Evolutionary conservation across 495 filamentous ascomycete species (phyloP).

Genomic region (Lasiosphaeria hispida): DNA sequence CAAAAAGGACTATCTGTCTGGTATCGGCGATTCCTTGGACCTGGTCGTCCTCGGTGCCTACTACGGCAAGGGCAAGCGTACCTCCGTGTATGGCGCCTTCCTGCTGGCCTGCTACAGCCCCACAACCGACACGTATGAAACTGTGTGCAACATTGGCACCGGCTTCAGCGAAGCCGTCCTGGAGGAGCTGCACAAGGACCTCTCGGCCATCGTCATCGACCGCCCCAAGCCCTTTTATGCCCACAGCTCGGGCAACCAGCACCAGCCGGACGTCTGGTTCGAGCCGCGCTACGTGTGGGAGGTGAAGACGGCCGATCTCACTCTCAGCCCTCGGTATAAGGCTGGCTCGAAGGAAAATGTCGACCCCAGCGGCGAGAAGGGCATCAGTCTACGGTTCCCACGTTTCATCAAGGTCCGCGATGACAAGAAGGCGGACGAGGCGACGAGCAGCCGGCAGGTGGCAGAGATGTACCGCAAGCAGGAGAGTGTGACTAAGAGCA

Average conservation of each 20-base stretch:
- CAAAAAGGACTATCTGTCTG: slow-evolving; percentile 95
- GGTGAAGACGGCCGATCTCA: slow-evolving; percentile 93
- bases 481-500: slow-evolving; percentile 74
- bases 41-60: slow-evolving; percentile 95
- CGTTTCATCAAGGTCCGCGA: slow-evolving; percentile 85
- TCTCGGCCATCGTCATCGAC: slow-evolving; percentile 75
- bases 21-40: slow-evolving; percentile 92
- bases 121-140: slow-evolving; percentile 76
- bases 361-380: slow-evolving; percentile 72
- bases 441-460: slow-evolving; percentile 76
- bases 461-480: slow-evolving; percentile 97
- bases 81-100: slow-evolving; percentile 92
- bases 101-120: slow-evolving; percentile 90
- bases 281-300: slow-evolving; percentile 95
- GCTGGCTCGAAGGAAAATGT: slow-evolving; percentile 65
- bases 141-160: slow-evolving; percentile 96
- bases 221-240: slow-evolving; percentile 90
- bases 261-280: slow-evolving; percentile 98
- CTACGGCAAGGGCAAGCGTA: slow-evolving; percentile 90
- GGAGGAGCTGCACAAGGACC: slow-evolving; percentile 71
- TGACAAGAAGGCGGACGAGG: slow-evolving; percentile 92
- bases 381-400: slow-evolving; percentile 85
- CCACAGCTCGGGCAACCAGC: slow-evolving; percentile 76
- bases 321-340: slow-evolving; percentile 86
- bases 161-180: slow-evolving; percentile 89